phyloP scores from a whole-genome alignment of 2,329 filamentous ascomycete species.

The Xylariaceae sp. region DNA sequence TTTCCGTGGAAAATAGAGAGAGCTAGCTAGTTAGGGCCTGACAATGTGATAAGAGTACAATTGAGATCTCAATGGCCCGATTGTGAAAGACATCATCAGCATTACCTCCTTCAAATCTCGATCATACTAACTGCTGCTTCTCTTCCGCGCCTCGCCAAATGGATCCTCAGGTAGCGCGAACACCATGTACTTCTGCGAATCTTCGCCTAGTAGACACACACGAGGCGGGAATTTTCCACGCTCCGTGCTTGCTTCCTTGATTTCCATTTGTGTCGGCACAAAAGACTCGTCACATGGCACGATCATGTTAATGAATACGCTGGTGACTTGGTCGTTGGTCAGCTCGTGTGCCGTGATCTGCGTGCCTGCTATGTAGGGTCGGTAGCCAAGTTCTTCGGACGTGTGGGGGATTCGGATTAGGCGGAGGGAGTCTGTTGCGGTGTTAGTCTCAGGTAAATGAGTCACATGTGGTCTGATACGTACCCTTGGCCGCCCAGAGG shows the following conservation, averaged over 20 bases:
- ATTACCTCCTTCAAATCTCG: neutral
- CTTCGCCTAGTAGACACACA: conserved; percentile 47
- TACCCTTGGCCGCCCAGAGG: conserved; percentile 45
- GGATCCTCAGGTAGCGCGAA: conserved; percentile 39
- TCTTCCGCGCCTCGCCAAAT: conserved; percentile 13
- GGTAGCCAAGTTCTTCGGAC: conserved; percentile 35
- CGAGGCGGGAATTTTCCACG: conserved; percentile 45
- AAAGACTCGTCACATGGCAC: conserved; percentile 32
- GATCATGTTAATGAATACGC: conserved; percentile 27
- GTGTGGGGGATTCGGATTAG: conserved; percentile 36
- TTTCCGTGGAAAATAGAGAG: neutral
- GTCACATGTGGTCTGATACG: neutral
- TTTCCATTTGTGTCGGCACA: conserved; percentile 47
- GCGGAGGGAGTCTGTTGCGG: conserved; percentile 22
- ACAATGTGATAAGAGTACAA: no score
- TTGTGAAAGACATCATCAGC: neutral
- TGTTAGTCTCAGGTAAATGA: neutral
- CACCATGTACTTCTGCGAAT: conserved; percentile 43
- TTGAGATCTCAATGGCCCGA: no score
- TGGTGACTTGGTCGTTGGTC: conserved; percentile 30
- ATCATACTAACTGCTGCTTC: neutral
- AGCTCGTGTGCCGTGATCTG: conserved; percentile 25
- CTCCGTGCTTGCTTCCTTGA: conserved; percentile 40
- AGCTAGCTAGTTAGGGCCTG: no score
- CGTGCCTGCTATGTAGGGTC: conserved; percentile 29